phyloP scores from a whole-genome alignment of 441 rosid genomes.

The Geranium incanum region DNA sequence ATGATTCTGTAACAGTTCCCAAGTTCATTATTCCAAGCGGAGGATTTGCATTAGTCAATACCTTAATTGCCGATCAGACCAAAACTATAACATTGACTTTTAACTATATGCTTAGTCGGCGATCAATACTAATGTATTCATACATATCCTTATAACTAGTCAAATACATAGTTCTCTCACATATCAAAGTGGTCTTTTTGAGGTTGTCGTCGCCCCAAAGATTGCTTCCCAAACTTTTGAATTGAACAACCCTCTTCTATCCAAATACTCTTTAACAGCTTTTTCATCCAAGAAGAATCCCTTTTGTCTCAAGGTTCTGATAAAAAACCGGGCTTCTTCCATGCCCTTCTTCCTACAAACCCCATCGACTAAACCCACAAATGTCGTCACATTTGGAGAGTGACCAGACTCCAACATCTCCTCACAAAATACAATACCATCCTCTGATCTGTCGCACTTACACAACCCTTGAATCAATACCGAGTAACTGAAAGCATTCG shows the following conservation, averaged over 20 bases:
- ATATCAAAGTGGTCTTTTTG: slow-evolving; percentile 29
- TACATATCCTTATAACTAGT: neutral
- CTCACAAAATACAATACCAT: slow-evolving; percentile 45
- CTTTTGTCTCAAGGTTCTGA: slow-evolving; percentile 42
- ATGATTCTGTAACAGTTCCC: too few relatives aligned
- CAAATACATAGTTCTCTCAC: neutral
- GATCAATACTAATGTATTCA: neutral
- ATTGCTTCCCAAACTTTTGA: slow-evolving; percentile 66
- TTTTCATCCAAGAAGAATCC: slow-evolving; percentile 58
- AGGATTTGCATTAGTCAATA: too few relatives aligned
- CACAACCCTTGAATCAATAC: slow-evolving; percentile 60
- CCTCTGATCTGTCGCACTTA: slow-evolving; percentile 46
- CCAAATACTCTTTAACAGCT: slow-evolving; percentile 68
- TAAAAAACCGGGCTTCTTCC: slow-evolving; percentile 42
- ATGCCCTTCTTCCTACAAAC: slow-evolving; percentile 58
- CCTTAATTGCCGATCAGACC: too few relatives aligned
- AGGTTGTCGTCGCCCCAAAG: slow-evolving; percentile 44
- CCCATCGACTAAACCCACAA: slow-evolving; percentile 74
- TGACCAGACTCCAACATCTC: slow-evolving; percentile 84
- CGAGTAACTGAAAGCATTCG: slow-evolving; percentile 66
- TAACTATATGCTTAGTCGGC: too few relatives aligned
- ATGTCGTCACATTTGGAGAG: slow-evolving; percentile 63
- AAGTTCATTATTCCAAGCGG: too few relatives aligned
- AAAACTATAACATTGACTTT: too few relatives aligned
- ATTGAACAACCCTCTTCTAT: slow-evolving; percentile 55